Evolutionary conservation across 2,329 filamentous ascomycete genomes (phyloP), one percentile per base, ranked within the genome.

Genomic region (Aspergillus arachidicola): DNA sequence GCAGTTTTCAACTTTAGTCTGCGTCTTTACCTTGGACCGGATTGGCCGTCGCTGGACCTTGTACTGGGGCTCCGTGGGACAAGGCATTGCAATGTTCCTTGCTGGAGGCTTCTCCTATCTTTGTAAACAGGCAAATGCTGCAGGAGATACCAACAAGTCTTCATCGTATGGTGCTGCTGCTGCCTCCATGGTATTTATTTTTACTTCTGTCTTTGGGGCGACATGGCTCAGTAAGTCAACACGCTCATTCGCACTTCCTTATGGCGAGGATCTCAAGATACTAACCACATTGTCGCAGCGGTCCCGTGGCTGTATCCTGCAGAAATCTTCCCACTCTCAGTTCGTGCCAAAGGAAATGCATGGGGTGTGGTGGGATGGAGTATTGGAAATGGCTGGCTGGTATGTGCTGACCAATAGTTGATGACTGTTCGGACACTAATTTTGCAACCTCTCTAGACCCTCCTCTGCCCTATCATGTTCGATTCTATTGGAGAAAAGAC

Each of bases 341-440:
- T 92, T 0, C 85, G 91, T 26, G 90, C 91, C 1, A 89, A 90
- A 68, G 91, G 90, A 7, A 93, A 92, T 64, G 89, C 90, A 0
- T 92, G 87, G 85, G 90, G 91, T 28, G 90, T 93, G 0, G 85
- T 92, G 0, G 90, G 91, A 0, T 93, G 90, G 91, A 86, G 83
- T 16, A 91, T 93, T 57, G 90, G 91, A 0, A 92, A 92, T 67
- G 89, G 89, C 16, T 91, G 88, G 87, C 75, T 85, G 66, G 79
- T 81, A 64, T 21, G 9, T n/a, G 38, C 30, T 36, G 23, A 59
- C 21, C 6, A 6, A 41, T 10, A 16, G 3, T 41, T n/a, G 38
- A 41, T 19, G 19, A 7, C 16, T n/a, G 19, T 41, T n/a, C 14
- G 19, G 38, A n/a, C 38, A 10, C 38, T 41, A 41, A 41, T n/a